Evolutionary conservation across 345 rosid genomes (phyloP), one percentile per base, ranked within the genome.

Genomic region (Crucihimalaya himalaica): DNA sequence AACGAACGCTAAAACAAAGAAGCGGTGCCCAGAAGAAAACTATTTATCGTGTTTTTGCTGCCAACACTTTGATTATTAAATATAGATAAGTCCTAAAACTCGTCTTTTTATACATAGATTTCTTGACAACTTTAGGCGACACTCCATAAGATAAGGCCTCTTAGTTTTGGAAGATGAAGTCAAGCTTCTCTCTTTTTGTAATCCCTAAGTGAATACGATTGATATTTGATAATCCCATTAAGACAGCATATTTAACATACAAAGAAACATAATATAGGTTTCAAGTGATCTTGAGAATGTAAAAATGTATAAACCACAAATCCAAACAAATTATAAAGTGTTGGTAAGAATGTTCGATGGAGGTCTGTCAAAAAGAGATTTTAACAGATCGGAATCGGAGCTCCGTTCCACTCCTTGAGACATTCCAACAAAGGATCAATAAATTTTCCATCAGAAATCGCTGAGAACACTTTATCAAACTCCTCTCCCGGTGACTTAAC

Each of bases 361-460:
- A 42, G 18, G 29, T 40, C 50, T 59, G 16, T 62, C 29, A 7
- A 42, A 9, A 21, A 12, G 7, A 25, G 5, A 8, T 31, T 46
- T 59, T 72, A 83, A 57, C 75, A 81, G 60, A 85, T 79, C 2
- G 83, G 79, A 46, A 83, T 76, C 11, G 84, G 86, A 68, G 89
- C 87, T 45, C 96, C 96, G 46, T 86, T 86, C 96, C 96, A 90
- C 29, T 74, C 87, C 16, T 76, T 52, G 11, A 90, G 85, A 57
- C 93, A 88, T 3, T 90, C 91, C 63, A 89, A 51, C 87, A 89
- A 64, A 42, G 93, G 91, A 81, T 86, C 93, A 37, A 89, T 82
- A 72, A 89, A 66, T 78, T 86, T 88, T n/a, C 96, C 96, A 46
- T 80, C 79, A 68, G 85, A 88, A 72, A 90, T 79, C 0, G 89